Conservation (phyloP, 2,329 filamentous ascomycete species). For the Metarhizium humberi region DNA sequence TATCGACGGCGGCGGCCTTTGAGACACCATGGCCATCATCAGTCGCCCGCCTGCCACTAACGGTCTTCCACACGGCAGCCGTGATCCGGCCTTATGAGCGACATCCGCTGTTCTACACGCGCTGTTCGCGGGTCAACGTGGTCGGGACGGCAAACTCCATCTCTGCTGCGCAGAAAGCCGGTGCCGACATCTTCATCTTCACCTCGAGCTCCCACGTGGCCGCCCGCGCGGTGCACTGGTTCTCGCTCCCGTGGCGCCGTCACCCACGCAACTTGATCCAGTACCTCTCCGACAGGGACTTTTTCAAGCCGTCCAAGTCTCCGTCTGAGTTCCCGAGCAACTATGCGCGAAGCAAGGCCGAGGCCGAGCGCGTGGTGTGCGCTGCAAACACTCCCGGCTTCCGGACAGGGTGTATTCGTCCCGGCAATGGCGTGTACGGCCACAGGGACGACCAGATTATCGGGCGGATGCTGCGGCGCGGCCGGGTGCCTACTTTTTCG, state of each 20-base stretch:
- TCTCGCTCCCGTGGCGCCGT: slow-evolving; percentile 32
- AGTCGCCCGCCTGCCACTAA: slow-evolving; percentile 35
- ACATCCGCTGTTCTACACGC: slow-evolving; percentile 31
- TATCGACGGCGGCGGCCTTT: slow-evolving; percentile 36
- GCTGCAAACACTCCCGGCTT: slow-evolving; percentile 30
- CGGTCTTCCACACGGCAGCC: slow-evolving; percentile 49
- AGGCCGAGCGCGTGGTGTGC: slow-evolving; percentile 41
- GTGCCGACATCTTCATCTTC: slow-evolving; percentile 40
- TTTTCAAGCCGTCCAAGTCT: slow-evolving; percentile 25
- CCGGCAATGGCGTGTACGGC: slow-evolving; percentile 44
- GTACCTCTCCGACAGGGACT: slow-evolving; percentile 34
- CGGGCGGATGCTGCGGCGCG: slow-evolving; percentile 24
- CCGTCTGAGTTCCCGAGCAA: slow-evolving; percentile 37
- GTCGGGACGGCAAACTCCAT: slow-evolving; percentile 39
- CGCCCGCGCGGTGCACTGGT: slow-evolving; percentile 31
- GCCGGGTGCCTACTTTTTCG: slow-evolving; percentile 32
- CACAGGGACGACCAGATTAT: slow-evolving; percentile 27
- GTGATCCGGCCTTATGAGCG: slow-evolving; percentile 43
- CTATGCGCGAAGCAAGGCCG: slow-evolving; percentile 42
- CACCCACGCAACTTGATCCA: slow-evolving; percentile 33
- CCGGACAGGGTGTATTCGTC: slow-evolving; percentile 44
- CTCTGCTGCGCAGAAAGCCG: slow-evolving; percentile 32
- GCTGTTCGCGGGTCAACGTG: slow-evolving; percentile 39
- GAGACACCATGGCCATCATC: slow-evolving; percentile 33
- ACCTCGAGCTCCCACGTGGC: slow-evolving; percentile 40